These are phyloP conservation scores for Triticum dicoccoides DNA, from an alignment of 176 grass and related monocot species.

Conservation along the genomic window DNA sequence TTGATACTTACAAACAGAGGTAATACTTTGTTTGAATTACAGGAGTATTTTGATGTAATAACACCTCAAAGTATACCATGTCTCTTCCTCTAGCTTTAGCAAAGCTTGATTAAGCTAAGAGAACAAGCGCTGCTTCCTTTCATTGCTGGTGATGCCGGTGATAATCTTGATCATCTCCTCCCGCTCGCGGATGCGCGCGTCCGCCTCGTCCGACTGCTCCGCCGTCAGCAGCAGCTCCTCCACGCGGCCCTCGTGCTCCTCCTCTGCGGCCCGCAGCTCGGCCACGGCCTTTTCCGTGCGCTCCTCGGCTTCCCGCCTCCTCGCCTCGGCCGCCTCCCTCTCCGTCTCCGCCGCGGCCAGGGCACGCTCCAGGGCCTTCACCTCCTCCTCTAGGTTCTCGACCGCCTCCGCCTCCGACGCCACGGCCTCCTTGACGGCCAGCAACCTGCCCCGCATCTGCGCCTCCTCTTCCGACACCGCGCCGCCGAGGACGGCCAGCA, in stretches of 20 bases:
- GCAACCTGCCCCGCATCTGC: constrained; percentile 1
- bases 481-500: constrained; percentile 20
- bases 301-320: constrained; percentile 7
- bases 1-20: no score
- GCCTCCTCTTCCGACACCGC: not conserved
- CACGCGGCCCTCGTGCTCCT: not conserved
- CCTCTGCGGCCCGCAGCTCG: not conserved
- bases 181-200: constrained; percentile 18
- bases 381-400: constrained; percentile 24
- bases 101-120: constrained; percentile 17
- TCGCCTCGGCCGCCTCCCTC: not conserved
- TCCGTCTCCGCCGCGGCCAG: not conserved
- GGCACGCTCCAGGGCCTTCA: constrained; percentile 23
- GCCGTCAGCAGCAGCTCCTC: constrained; percentile 22
- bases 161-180: constrained; percentile 19
- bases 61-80: not conserved
- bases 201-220: constrained; percentile 1
- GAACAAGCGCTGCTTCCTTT: constrained; percentile 13
- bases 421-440: not conserved
- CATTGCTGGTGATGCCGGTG: constrained; percentile 12
- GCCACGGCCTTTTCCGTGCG: not conserved
- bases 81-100: not conserved
- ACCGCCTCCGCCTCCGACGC: not conserved
- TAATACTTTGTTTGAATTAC: not conserved
- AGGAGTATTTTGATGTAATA: not conserved